phyloP scores from a whole-genome alignment of 2,329 filamentous ascomycete genomes.

The Fonsecaea pugnacius region DNA sequence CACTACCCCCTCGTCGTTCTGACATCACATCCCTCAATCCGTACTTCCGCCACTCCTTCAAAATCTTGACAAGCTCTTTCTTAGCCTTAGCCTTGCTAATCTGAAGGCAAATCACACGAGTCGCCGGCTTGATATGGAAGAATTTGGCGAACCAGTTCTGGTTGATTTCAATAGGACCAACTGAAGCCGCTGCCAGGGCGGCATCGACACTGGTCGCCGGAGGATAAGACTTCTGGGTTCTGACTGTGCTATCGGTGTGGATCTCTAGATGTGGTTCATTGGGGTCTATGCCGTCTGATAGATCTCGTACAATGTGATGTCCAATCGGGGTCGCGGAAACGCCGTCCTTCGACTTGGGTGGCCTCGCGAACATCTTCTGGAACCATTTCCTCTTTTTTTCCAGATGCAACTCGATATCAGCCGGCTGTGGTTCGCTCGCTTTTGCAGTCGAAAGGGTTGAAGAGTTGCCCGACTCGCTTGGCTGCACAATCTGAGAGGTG shows the following conservation, averaged over 20 bases:
- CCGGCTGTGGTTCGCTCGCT: slow-evolving; percentile 21
- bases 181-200: slow-evolving; percentile 30
- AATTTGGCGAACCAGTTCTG: slow-evolving; percentile 89
- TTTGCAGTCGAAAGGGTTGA: slow-evolving; percentile 19
- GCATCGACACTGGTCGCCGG: slow-evolving; percentile 35
- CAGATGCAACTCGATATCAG: slow-evolving; percentile 32
- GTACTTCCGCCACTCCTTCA: slow-evolving; percentile 79
- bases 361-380: slow-evolving; percentile 37
- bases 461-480: slow-evolving; percentile 33
- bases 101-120: slow-evolving; percentile 73
- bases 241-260: neutral
- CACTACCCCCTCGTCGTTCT: slow-evolving; percentile 76
- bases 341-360: slow-evolving; percentile 36
- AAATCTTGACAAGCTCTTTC: slow-evolving; percentile 73
- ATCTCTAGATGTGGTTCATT: slow-evolving; percentile 8
- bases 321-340: slow-evolving; percentile 48
- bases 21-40: slow-evolving; percentile 80
- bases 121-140: slow-evolving; percentile 85
- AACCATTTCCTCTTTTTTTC: slow-evolving; percentile 38
- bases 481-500: slow-evolving; percentile 36
- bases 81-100: slow-evolving; percentile 73
- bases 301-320: slow-evolving; percentile 33
- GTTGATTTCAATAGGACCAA: slow-evolving; percentile 64
- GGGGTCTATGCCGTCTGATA: slow-evolving; percentile 27
- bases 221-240: slow-evolving; percentile 19